Evolutionary conservation across 169 alveolate species (phyloP), one percentile per base, ranked within the genome.

Genomic region (Eimeria tenella): DNA sequence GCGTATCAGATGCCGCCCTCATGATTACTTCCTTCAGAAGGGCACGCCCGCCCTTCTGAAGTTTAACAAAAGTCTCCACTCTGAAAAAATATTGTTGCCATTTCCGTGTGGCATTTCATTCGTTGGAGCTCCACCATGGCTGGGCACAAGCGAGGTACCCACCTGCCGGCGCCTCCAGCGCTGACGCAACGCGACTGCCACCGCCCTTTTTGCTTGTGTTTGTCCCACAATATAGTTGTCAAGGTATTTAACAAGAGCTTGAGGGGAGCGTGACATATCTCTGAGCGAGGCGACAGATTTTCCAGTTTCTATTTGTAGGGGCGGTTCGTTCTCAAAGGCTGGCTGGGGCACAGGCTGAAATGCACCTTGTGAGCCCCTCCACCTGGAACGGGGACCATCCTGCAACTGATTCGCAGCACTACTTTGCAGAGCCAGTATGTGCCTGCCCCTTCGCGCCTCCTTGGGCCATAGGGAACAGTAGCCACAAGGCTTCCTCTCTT

Each of bases 131-230:
- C 68, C 68, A 17, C 68, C 42, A 2, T 31, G 42, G 11, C 11
- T 23, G 49, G 15, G 25, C 50, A 0, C 63, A 31, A 0, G 2
- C 42, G 23, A 1, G 25, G 4, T 5, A 9, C 86, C 60, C 56
- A 75, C 94, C 84, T 77, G 90, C 10, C 94, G 53, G 42, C 94
- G 68, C 74, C 94, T 23, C 94, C 94, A 75, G 31, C 94, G 95
- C 93, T 97, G 87, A 6, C 94, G 94, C 60, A 96, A 93, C 42
- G 98, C 99, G 52, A 95, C 96, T 21, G 98, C 97, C 4, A 98
- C 97, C 1, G 98, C 97, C 56, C 95, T 95, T 92, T 98, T 98
- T 5, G 98, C 98, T 74, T 97, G 96, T 3, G 88, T 93, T 95
- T 98, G 97, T 5, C 98, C 98, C 58, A 98, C 93, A 31, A 98